phyloP scores from a whole-genome alignment of 2,329 filamentous ascomycete species.

The Phialocephala subalpina region DNA sequence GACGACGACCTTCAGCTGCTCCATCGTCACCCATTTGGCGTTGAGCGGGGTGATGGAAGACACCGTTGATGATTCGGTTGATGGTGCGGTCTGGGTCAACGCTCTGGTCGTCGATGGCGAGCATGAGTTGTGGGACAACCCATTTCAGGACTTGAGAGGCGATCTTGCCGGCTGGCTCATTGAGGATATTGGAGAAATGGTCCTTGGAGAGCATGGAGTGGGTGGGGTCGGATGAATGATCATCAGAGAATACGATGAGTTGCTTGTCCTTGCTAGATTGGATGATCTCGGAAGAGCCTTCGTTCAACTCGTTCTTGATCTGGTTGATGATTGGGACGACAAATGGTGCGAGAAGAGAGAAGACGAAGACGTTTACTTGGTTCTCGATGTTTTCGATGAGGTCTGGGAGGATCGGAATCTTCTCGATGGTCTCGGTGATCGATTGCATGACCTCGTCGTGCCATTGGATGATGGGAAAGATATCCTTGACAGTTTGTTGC shows the following conservation, averaged over 20 bases:
- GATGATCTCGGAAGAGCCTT: constrained; percentile 87
- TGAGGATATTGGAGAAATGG: constrained; percentile 80
- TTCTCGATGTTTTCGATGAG: constrained; percentile 88
- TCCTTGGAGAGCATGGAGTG: constrained; percentile 97
- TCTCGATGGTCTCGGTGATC: constrained; percentile 81
- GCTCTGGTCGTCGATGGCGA: constrained; percentile 82
- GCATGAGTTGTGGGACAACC: constrained; percentile 89
- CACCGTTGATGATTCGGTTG: constrained; percentile 79
- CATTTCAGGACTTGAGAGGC: constrained; percentile 82
- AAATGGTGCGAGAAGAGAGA: constrained; percentile 89
- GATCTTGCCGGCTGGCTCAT: constrained; percentile 85
- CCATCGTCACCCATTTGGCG: constrained; percentile 75
- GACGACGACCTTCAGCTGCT: constrained; percentile 72
- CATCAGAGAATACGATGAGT: constrained; percentile 85
- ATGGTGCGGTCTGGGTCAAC: constrained; percentile 75
- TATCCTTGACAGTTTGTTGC: constrained; percentile 75
- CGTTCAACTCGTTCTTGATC: constrained; percentile 86
- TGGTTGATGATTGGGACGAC: constrained; percentile 86
- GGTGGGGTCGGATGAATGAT: constrained; percentile 80
- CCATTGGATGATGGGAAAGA: constrained; percentile 90
- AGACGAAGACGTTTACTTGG: constrained; percentile 88
- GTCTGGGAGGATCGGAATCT: constrained; percentile 85
- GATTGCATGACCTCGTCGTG: constrained; percentile 87
- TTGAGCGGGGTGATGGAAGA: constrained; percentile 89
- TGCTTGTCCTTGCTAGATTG: constrained; percentile 85